Conservation (phyloP, 2,329 filamentous ascomycete genomes). For the Lasiodiplodia citricola region DNA sequence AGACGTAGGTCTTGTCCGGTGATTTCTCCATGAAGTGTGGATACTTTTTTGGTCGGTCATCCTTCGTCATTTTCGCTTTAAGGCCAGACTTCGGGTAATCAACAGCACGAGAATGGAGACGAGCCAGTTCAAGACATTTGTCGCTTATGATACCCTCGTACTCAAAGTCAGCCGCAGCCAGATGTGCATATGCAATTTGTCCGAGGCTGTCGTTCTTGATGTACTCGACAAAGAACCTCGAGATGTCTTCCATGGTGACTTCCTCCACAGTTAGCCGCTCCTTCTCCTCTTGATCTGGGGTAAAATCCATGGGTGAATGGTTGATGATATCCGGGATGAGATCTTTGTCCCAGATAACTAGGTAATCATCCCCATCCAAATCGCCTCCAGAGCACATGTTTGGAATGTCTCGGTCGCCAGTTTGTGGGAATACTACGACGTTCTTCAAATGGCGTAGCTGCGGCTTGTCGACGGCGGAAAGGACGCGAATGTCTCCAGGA, state of each 20-base stretch:
- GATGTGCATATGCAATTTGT: conserved; percentile 79
- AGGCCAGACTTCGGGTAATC: conserved; percentile 93
- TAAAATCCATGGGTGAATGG: conserved; percentile 77
- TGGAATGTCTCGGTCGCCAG: conserved; percentile 81
- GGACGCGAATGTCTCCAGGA: conserved; percentile 87
- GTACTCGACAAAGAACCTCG: conserved; percentile 85
- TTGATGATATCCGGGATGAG: conserved; percentile 72
- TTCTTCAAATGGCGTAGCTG: conserved; percentile 78
- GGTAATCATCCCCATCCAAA: conserved; percentile 93
- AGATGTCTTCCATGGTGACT: conserved; percentile 75
- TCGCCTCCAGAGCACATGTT: conserved; percentile 98
- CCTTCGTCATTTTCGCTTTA: conserved; percentile 69
- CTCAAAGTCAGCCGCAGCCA: conserved; percentile 73
- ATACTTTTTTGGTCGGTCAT: conserved; percentile 67
- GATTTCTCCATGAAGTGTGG: conserved; percentile 83
- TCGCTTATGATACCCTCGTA: conserved; percentile 67
- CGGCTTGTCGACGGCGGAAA: conserved; percentile 78
- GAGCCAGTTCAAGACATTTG: conserved; percentile 75
- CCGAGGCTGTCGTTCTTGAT: conserved; percentile 89
- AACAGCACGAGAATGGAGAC: conserved; percentile 86
- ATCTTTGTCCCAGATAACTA: conserved; percentile 86
- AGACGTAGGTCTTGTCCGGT: conserved; percentile 63
- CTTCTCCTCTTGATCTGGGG: conserved; percentile 57
- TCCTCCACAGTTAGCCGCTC: conserved; percentile 56
- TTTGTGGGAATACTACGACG: conserved; percentile 85